Conservation (phyloP, 163 green algal species). For the Prototheca cutis region DNA sequence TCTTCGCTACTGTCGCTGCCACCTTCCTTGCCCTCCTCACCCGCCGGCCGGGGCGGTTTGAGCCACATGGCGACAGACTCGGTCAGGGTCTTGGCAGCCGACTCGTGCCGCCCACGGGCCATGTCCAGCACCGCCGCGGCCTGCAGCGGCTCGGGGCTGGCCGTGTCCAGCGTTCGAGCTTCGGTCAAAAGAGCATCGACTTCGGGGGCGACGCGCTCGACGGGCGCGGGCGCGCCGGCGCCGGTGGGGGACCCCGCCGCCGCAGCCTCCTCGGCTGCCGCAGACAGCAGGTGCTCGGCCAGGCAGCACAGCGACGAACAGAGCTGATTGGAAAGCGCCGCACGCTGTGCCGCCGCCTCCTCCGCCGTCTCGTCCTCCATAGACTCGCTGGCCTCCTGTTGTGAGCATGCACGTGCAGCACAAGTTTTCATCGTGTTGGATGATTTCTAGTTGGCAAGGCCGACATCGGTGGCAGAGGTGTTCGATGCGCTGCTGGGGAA, state of each 20-base stretch:
- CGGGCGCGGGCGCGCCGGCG: not conserved
- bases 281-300: slow-evolving; percentile 51
- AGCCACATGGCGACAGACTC: slow-evolving; percentile 64
- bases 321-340: slow-evolving; percentile 16
- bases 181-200: slow-evolving; percentile 45
- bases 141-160: slow-evolving; percentile 60
- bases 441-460: too few species aligned
- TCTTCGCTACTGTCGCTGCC: slow-evolving; percentile 30
- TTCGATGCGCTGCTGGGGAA: too few species aligned
- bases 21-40: slow-evolving; percentile 21
- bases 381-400: too few species aligned
- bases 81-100: slow-evolving; percentile 50
- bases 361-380: slow-evolving; percentile 21
- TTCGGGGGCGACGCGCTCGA: slow-evolving; percentile 7
- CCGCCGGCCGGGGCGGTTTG: slow-evolving; percentile 21
- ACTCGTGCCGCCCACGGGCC: slow-evolving; percentile 49
- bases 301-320: slow-evolving; percentile 52
- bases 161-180: slow-evolving; percentile 24
- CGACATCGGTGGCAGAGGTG: too few species aligned
- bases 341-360: slow-evolving; percentile 23
- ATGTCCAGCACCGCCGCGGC: slow-evolving; percentile 49
- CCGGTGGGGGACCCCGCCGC: slow-evolving; percentile 9
- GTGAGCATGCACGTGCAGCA: too few species aligned
- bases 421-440: too few species aligned
- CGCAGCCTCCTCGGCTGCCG: slow-evolving; percentile 20